Base-by-base conservation (phyloP, 116 monocot species). In the Iris pallida region DNA sequence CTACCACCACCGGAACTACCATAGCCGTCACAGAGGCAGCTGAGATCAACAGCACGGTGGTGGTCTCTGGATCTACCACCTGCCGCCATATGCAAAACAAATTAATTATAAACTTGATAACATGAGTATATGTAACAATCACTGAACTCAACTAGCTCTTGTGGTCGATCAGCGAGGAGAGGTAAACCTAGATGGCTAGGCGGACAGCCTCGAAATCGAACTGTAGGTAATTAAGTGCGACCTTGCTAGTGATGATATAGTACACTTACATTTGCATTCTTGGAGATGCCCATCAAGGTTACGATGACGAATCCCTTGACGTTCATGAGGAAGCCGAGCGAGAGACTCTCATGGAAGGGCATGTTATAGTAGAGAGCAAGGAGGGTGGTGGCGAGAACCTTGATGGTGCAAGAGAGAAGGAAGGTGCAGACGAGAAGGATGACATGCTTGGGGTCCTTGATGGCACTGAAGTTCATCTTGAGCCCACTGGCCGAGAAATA, bases 251-350 rank as follows among this genome's bases (percentile, higher is more conserved):
- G 30, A 30, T 30, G 30, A 0, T 30, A 30, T 30, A 30, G n/a
- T 30, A 30, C 30, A 30, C 55, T 10, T 55, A 87, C 66, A 70
- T 68, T 9, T 15, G 76, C 73, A 55, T 76, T 73, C 16, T 42
- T 57, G n/a, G 60, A 76, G 16, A 80, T 69, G 60, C 73, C 73
- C 11, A 80, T 61, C 9, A 80, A 42, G 55, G 70, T 68, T 42
- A 84, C 47, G 64, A 80, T 75, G 8, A 84, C 47, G 10, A 80
- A 13, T 42, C 84, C 84, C 48, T 80, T 76, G 4, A 80, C 61
- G 16, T 80, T 84, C 76, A 84, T 72, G 8, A 76, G 59, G 13
- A 80, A 7, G 15, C 80, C 77, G 16, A 74, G 56, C 16, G 77
- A 80, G 15, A 78, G 43, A 2, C 70, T 71, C 9, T 85, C 85